These are phyloP conservation scores for Pseudotsuga menziesii DNA, from an alignment of 75 land plant genomes.

Conservation along the genomic window DNA sequence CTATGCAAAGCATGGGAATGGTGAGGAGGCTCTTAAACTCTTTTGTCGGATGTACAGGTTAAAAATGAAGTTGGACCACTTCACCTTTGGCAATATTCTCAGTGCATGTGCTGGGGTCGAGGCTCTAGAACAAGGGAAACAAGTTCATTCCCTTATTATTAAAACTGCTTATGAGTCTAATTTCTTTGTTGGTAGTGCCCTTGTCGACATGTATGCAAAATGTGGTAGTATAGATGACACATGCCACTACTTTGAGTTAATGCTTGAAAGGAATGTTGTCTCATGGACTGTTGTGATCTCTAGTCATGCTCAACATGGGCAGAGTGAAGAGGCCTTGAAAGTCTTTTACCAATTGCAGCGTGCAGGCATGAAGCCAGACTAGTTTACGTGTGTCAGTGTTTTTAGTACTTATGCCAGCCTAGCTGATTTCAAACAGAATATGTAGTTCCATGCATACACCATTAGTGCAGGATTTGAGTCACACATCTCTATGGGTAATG, in stretches of 20 bases:
- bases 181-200: background rate
- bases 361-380: too few relatives aligned
- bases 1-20: too few relatives aligned
- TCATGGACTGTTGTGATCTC: background rate
- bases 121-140: conserved; percentile 34
- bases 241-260: background rate
- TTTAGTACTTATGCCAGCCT: too few relatives aligned
- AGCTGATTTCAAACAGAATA: too few relatives aligned
- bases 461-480: too few relatives aligned
- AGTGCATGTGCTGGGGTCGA: conserved; percentile 36
- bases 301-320: background rate
- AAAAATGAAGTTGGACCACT: conserved; percentile 35
- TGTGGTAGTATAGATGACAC: conserved; percentile 7
- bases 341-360: background rate
- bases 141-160: conserved; percentile 30
- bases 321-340: background rate
- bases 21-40: too few relatives aligned
- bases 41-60: too few relatives aligned
- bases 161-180: too few relatives aligned
- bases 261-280: background rate
- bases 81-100: conserved; percentile 33
- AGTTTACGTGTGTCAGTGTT: too few relatives aligned
- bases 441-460: too few relatives aligned
- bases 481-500: too few relatives aligned
- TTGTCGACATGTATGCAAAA: conserved; percentile 8